Evolutionary conservation across 2,329 filamentous ascomycete genomes (phyloP), one percentile per base, ranked within the genome.

Genomic region (Juglanconis sp.): DNA sequence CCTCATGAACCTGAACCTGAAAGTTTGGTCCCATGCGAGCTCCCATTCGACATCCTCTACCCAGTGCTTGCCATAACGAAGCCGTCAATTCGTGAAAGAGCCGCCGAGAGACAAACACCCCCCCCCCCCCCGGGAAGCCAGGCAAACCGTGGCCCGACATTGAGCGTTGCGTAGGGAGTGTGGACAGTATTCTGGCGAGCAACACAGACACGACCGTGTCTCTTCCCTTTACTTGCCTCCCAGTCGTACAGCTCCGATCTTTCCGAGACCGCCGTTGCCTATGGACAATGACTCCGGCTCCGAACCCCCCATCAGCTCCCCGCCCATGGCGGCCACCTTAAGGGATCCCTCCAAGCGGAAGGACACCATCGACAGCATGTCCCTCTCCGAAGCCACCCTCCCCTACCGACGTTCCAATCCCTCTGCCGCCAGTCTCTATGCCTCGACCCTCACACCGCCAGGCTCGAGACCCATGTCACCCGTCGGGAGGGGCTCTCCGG

Each of bases 391-490:
- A 62, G 74, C 79, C 49, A 80, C 72, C 56, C 75, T 86, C 60
- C 80, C 81, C 55, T 81, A 81, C 67, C 80, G 83, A 65, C 74
- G 78, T 53, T 80, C 82, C 15, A 83, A 84, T 68, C 79, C 84
- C 42, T 81, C 84, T 47, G 75, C 87, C 64, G 79, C 89, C 70
- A 79, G 87, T 72, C 73, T 87, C 67, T 81, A 90, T 76, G 79
- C 87, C 51, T 85, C 87, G 17, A 88, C 87, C 4, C 78, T 89
- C 34, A 85, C 87, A n/a, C 86, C 87, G 7, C 83, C 87, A 0
- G 83, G 83, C 17, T 90, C 88, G 50, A 82, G 88, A 63, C 85
- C 88, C 40, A 83, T 83, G 66, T 91, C 89, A 8, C 88, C 88
- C 31, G 83, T 82, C 59, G 84, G 84, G 48, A 80, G 83, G 59